Base-by-base conservation (phyloP, 2,329 filamentous ascomycete genomes). In the Fusarium robinianum region DNA sequence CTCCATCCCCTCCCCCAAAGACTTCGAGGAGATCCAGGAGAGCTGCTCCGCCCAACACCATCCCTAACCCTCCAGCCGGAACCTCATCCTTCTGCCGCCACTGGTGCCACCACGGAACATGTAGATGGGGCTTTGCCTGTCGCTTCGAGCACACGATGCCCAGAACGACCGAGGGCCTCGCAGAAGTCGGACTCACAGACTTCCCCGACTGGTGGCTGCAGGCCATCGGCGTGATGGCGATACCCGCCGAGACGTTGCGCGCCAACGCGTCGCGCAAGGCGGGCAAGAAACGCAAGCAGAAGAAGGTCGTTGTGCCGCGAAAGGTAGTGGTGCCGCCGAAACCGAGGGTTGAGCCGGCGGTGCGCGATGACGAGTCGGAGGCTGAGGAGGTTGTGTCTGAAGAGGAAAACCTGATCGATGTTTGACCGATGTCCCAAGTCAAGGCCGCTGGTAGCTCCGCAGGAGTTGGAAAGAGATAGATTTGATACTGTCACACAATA, bases 41-140 rank as follows among this genome's bases (percentile, higher is more conserved):
- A n/a, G n/a, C n/a, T n/a, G n/a, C n/a, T n/a, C n/a, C n/a, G n/a
- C n/a, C n/a, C n/a, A 16, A 22, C 4, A 34, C 33, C 7, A 29
- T 26, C n/a, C 44, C 37, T 25, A 48, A 26, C 8, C 44, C 37
- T 27, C 30, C 12, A 23, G 5, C 11, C 27, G 8, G 5, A 12
- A 18, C 36, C 17, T 23, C 14, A 2, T n/a, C 35, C 5, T 33
- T 43, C 12, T 62, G 77, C 60, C 68, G 70, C 9, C 65, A 74
- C 59, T 80, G 75, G 75, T 77, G 75, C 59, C 66, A 67, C 37
- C 63, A 70, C 26, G 76, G 76, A 6, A 67, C 61, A 9, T 80
- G 77, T 61, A 70, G 66, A 53, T 78, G 67, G 63, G 72, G 69
- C 4, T 35, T 44, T 6, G 50, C 60, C 7, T 80, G 77, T 60